Evolutionary conservation across 2,329 filamentous ascomycete species (phyloP).

Genomic region (Dactylonectria macrodidyma): DNA sequence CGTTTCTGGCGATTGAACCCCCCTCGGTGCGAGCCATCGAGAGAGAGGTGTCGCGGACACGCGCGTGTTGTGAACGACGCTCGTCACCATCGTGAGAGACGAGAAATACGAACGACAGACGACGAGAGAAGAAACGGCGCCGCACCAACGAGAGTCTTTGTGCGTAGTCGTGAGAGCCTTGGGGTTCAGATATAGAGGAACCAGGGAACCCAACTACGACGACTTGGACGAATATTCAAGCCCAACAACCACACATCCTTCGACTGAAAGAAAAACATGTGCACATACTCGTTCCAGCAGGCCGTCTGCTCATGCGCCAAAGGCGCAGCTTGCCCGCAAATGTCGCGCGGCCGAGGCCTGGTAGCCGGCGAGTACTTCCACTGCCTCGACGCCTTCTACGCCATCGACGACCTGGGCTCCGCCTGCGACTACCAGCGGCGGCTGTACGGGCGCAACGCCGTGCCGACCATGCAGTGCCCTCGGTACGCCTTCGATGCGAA

Average conservation of each 20-base stretch:
- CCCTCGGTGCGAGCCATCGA: constrained; percentile 1
- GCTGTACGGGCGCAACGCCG: constrained; percentile 42
- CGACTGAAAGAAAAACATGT: constrained; percentile 33
- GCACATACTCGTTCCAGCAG: constrained; percentile 48
- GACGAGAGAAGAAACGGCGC: not conserved
- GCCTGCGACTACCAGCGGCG: constrained; percentile 48
- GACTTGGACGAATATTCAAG: not conserved
- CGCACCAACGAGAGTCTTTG: not conserved
- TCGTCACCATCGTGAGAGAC: not conserved
- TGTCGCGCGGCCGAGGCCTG: constrained; percentile 39
- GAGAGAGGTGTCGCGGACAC: not conserved
- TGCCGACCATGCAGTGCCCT: constrained; percentile 43
- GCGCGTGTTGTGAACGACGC: not conserved
- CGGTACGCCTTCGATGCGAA: constrained; percentile 47
- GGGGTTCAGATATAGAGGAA: not conserved
- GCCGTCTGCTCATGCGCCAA: constrained; percentile 49
- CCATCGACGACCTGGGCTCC: constrained; percentile 46
- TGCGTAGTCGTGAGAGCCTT: not conserved
- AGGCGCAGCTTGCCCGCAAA: constrained; percentile 46
- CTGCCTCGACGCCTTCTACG: constrained; percentile 44
- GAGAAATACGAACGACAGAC: not conserved
- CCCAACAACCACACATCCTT: not conserved
- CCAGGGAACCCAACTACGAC: not conserved
- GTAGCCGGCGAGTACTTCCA: constrained; percentile 46
- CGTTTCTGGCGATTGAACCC: not conserved